phyloP scores from a whole-genome alignment of 139 green algal genomes.

The Asterochloris sp. region DNA sequence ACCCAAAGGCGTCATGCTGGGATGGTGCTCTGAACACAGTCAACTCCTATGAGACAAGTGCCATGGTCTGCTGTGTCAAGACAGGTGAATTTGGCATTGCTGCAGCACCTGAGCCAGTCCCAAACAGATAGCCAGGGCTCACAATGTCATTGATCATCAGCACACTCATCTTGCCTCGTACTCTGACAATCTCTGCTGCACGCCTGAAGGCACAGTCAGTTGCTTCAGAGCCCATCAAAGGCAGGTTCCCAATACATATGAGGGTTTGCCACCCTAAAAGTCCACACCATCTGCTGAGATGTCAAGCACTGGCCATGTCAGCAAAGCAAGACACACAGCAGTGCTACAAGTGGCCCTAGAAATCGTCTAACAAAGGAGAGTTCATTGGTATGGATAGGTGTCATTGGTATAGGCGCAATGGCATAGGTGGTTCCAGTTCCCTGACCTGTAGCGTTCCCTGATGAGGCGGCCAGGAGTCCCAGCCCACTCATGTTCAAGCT shows the following conservation, averaged over 20 bases:
- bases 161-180: slow-evolving; percentile 71
- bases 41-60: no score
- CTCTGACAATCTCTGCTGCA: slow-evolving; percentile 43
- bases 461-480: slow-evolving; percentile 46
- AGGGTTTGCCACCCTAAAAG: no score
- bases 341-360: neutral
- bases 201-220: neutral
- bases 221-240: no score
- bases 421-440: slow-evolving; percentile 9
- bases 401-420: no score
- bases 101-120: neutral
- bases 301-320: neutral
- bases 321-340: neutral
- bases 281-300: neutral
- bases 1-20: no score
- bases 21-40: no score
- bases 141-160: slow-evolving; percentile 94
- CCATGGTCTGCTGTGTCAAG: no score
- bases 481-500: slow-evolving; percentile 68
- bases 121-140: slow-evolving; percentile 55
- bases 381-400: no score
- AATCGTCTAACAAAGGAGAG: no score
- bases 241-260: no score
- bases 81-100: neutral
- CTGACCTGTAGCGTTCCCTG: slow-evolving; percentile 75